Conservation (phyloP, 306 rosid species). For the Oemleria cerasiformis region DNA sequence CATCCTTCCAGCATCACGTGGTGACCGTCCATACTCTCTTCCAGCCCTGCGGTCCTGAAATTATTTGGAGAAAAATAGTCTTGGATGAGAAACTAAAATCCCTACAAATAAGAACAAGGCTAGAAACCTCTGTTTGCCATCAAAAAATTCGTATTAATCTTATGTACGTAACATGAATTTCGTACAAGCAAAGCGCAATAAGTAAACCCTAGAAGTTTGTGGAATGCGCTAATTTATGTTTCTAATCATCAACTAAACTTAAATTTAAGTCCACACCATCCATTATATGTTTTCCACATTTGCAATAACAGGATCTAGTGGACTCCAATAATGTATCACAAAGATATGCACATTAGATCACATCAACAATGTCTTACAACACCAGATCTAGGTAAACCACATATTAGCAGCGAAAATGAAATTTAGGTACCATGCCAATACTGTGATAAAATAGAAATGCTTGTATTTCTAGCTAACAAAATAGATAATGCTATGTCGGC, state of each 20-base stretch:
- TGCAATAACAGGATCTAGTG: not conserved
- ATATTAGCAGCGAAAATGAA: not conserved
- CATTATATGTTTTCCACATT: not conserved
- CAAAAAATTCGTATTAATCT: not conserved
- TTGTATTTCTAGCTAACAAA: not conserved
- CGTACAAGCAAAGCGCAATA: not conserved
- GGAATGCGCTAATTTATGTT: not conserved
- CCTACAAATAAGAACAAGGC: not conserved
- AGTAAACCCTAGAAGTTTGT: not conserved
- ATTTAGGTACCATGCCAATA: not conserved
- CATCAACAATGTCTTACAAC: not conserved
- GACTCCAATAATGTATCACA: not conserved
- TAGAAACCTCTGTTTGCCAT: not conserved
- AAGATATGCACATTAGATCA: not conserved
- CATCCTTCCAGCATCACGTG: slow-evolving; percentile 20
- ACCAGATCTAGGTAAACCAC: not conserved
- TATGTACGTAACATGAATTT: not conserved
- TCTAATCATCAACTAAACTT: not conserved
- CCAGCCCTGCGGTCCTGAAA: slow-evolving; percentile 52
- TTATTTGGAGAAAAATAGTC: slow-evolving; percentile 8
- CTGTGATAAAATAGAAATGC: not conserved
- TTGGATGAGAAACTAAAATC: slow-evolving; percentile 1
- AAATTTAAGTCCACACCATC: not conserved
- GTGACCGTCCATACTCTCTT: slow-evolving; percentile 41
- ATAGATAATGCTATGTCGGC: not conserved